Evolutionary conservation across 345 rosid genomes (phyloP).

Genomic region (Punica granatum): DNA sequence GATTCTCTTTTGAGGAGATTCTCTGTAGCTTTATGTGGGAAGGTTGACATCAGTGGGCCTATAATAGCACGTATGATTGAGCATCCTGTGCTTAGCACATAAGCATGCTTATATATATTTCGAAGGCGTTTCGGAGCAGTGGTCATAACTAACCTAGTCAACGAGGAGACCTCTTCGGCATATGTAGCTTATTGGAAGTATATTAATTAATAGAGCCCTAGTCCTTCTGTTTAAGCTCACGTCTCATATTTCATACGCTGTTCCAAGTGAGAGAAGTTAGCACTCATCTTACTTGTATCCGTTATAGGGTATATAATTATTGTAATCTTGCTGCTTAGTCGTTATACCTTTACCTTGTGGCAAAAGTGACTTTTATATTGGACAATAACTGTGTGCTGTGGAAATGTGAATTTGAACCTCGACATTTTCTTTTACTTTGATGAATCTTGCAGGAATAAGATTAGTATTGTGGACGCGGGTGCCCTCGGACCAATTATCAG

Average conservation of each 20-base stretch:
- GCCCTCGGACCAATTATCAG: conserved; percentile 68
- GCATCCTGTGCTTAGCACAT: background rate
- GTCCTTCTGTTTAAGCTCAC: background rate
- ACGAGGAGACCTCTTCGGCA: background rate
- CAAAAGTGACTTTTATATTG: no score
- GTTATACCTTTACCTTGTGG: no score
- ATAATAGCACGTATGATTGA: background rate
- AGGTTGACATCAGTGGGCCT: background rate
- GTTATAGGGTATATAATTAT: no score
- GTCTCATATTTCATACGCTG: background rate
- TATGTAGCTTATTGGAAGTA: background rate
- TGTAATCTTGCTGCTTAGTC: no score
- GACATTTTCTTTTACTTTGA: conserved; percentile 5
- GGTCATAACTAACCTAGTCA: background rate
- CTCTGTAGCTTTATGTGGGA: no score
- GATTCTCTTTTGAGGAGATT: no score
- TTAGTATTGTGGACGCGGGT: conserved; percentile 80
- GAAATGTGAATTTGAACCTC: background rate
- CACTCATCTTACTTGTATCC: background rate
- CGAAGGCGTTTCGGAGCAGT: background rate
- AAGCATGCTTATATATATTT: background rate
- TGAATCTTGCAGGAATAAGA: conserved; percentile 65
- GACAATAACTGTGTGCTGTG: background rate
- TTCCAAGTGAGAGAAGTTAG: background rate
- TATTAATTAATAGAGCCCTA: background rate